Conservation (phyloP, 768 basidiomycete genomes). For the Lyophyllum atratum region DNA sequence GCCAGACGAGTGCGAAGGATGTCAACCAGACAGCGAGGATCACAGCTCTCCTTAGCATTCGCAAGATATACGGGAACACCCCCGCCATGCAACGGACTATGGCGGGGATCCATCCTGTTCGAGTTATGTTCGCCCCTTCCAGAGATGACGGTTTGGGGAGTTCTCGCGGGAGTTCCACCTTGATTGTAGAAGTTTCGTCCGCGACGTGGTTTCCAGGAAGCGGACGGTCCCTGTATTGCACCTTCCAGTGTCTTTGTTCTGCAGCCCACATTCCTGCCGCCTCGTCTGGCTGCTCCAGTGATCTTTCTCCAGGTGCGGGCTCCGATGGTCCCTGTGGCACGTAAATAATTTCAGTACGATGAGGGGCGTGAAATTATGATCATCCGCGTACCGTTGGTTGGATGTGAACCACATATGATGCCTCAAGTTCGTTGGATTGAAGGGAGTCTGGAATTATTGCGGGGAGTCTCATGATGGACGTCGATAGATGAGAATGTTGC, state of each 20-base stretch:
- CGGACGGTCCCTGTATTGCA: neutral
- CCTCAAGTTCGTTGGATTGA: neutral
- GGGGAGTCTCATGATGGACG: neutral
- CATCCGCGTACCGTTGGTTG: neutral
- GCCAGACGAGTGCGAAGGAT: neutral
- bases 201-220: neutral
- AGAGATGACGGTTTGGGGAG: neutral
- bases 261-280: neutral
- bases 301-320: neutral
- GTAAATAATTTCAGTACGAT: neutral
- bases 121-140: neutral
- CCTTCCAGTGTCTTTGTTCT: neutral
- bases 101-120: neutral
- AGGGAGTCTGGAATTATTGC: neutral
- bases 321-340: neutral
- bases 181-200: neutral
- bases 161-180: neutral
- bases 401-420: neutral
- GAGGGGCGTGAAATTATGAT: neutral
- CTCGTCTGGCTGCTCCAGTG: neutral
- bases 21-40: neutral
- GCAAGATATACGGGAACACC: neutral
- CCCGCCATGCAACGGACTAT: neutral
- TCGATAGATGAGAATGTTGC: neutral
- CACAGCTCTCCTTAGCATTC: neutral